These are phyloP conservation scores for Mycogone perniciosa DNA, from an alignment of 2,329 filamentous ascomycete genomes.

Conservation along the genomic window DNA sequence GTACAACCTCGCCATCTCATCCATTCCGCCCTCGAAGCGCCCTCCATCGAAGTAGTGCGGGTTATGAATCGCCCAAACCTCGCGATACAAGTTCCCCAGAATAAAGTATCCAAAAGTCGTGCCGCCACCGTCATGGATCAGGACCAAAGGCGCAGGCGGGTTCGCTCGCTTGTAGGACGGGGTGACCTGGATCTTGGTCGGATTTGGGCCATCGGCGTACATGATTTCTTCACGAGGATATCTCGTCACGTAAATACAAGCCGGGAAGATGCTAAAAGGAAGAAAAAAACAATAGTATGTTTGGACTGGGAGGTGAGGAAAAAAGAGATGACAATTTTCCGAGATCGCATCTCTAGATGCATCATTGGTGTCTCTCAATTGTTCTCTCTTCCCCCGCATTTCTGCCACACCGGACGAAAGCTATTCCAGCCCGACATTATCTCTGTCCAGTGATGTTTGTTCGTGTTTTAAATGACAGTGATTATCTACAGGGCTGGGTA, in stretches of 20 bases:
- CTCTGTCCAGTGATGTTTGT: neutral
- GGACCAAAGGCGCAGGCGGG: conserved; percentile 19
- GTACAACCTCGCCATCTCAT: conserved; percentile 25
- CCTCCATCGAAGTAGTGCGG: conserved; percentile 21
- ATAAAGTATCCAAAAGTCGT: conserved; percentile 26
- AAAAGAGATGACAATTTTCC: neutral
- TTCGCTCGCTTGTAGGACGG: conserved; percentile 15
- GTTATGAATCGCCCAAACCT: conserved; percentile 27
- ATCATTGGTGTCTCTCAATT: conserved; percentile 1
- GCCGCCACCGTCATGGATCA: conserved; percentile 27
- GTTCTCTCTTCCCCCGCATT: neutral
- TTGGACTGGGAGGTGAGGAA: too few species aligned
- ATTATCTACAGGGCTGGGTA: neutral
- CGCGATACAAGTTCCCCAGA: conserved; percentile 21
- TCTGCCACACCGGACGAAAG: conserved; percentile 6
- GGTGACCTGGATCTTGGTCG: conserved; percentile 17
- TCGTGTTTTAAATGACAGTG: neutral
- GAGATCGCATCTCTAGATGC: neutral
- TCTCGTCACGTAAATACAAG: neutral
- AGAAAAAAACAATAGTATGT: neutral
- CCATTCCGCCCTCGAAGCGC: conserved; percentile 23
- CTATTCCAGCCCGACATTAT: conserved; percentile 6
- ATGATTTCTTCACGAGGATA: conserved; percentile 8
- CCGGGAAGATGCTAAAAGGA: neutral
- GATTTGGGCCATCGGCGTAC: conserved; percentile 21